phyloP scores from a whole-genome alignment of 495 filamentous ascomycete species.

The Apodospora peruviana region DNA sequence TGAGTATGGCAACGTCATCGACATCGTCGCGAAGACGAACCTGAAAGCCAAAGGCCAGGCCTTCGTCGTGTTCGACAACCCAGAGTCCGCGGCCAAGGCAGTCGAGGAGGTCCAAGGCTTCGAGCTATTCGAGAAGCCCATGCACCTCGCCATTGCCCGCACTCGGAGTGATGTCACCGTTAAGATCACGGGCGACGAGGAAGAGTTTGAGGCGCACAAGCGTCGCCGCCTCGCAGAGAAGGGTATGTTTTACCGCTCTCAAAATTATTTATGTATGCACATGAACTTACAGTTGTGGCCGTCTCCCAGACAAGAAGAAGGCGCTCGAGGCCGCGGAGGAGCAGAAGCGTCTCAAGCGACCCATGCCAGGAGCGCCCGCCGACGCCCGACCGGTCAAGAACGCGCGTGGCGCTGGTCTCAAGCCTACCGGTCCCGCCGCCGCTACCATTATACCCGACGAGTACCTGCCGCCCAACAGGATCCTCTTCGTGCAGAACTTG shows the following conservation, averaged over 20 bases:
- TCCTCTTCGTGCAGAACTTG: conserved; percentile 90
- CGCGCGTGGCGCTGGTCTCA: conserved; percentile 72
- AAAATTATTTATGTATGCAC: not conserved
- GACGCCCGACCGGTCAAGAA: conserved; percentile 65
- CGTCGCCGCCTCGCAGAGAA: conserved; percentile 81
- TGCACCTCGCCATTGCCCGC: conserved; percentile 80
- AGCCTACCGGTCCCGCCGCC: conserved; percentile 63
- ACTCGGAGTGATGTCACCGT: conserved; percentile 88
- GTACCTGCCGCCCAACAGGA: conserved; percentile 95
- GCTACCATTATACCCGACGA: conserved; percentile 87
- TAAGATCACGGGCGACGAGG: conserved; percentile 59
- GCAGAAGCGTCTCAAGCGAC: conserved; percentile 76
- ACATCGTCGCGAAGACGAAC: conserved; percentile 89
- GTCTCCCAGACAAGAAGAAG: conserved; percentile 73
- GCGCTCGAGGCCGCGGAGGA: conserved; percentile 77
- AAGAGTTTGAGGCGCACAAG: conserved; percentile 87
- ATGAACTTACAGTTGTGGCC: conserved; percentile 2
- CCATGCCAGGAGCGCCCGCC: conserved; percentile 48
- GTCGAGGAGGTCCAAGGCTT: conserved; percentile 91
- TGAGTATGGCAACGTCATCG: conserved; percentile 85
- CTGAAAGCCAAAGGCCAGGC: conserved; percentile 93
- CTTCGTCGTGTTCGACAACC: conserved; percentile 85
- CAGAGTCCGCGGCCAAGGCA: conserved; percentile 68
- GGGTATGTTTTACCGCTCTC: conserved; percentile 48
- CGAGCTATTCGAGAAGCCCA: conserved; percentile 88